A percentile compares a stretch with the other conserved stretches of the same genome.
Conservation (phyloP, 495 filamentous ascomycete species). For the Tirmania nivea region DNA sequence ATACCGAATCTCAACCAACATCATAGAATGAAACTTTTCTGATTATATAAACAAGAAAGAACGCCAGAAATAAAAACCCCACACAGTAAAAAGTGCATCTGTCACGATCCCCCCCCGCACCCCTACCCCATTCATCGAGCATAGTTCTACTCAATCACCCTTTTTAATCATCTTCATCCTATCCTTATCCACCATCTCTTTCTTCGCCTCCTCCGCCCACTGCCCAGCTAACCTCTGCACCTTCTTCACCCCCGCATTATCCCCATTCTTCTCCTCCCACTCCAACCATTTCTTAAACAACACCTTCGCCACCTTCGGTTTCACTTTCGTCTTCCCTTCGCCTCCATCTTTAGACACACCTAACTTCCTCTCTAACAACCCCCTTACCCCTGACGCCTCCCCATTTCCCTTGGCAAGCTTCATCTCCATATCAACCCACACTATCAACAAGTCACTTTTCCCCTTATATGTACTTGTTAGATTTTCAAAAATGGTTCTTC, state of each 20-base stretch:
- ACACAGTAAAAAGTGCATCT: too few relatives aligned
- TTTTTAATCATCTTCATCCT: neutral
- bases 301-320: constrained; percentile 34
- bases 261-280: constrained; percentile 55
- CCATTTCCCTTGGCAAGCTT: constrained; percentile 15
- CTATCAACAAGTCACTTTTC: constrained; percentile 78
- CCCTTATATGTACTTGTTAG: constrained; percentile 67
- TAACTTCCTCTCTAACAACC: constrained; percentile 23
- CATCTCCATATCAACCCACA: constrained; percentile 71
- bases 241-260: constrained; percentile 45
- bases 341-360: neutral
- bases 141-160: neutral
- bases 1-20: too few relatives aligned
- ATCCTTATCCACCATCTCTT: constrained; percentile 24
- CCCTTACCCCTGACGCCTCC: constrained; percentile 16
- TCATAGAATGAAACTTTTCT: too few relatives aligned
- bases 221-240: constrained; percentile 55
- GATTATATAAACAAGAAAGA: too few relatives aligned
- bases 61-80: too few relatives aligned
- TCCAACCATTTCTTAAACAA: constrained; percentile 69
- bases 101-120: too few relatives aligned
- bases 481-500: constrained; percentile 82
- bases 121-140: neutral
- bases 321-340: neutral
- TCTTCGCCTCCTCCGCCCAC: constrained; percentile 34